phyloP scores from a whole-genome alignment of 2,329 filamentous ascomycete species.

The Fusarium sp. region DNA sequence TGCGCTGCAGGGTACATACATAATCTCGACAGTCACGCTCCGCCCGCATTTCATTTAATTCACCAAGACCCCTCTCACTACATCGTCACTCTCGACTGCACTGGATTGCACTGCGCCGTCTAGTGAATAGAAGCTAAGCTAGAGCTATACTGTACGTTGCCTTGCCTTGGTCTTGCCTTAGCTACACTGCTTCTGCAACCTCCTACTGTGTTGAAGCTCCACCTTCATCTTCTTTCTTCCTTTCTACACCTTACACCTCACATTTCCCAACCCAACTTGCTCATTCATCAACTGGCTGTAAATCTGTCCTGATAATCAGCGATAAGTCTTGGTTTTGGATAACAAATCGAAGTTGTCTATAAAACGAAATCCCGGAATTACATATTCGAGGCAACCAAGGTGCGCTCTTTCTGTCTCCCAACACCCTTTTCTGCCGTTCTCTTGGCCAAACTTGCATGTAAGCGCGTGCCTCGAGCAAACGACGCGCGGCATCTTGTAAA shows the following conservation, averaged over 20 bases:
- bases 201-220: conserved; percentile 27
- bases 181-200: conserved; percentile 26
- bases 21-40: conserved; percentile 45
- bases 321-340: conserved; percentile 25
- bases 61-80: conserved; percentile 38
- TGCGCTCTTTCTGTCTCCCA: conserved; percentile 23
- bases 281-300: conserved; percentile 22
- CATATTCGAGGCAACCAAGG: conserved; percentile 23
- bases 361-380: conserved; percentile 5
- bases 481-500: conserved; percentile 32
- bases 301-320: conserved; percentile 38
- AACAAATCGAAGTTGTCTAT: conserved; percentile 12
- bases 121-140: conserved; percentile 34
- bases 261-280: conserved; percentile 29
- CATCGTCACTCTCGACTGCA: conserved; percentile 3
- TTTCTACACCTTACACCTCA: conserved; percentile 32
- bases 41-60: conserved; percentile 37
- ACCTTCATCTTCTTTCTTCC: conserved; percentile 28
- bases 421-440: conserved; percentile 2
- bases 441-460: conserved; percentile 17
- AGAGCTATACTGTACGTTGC: conserved; percentile 19
- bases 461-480: conserved; percentile 25
- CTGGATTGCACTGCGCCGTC: conserved; percentile 20
- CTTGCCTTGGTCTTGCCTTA: conserved; percentile 24
- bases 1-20: conserved; percentile 41